These are phyloP conservation scores for Funneliformis mosseae DNA, from an alignment of 192 early-diverging fungal genomes.

Conservation along the genomic window DNA sequence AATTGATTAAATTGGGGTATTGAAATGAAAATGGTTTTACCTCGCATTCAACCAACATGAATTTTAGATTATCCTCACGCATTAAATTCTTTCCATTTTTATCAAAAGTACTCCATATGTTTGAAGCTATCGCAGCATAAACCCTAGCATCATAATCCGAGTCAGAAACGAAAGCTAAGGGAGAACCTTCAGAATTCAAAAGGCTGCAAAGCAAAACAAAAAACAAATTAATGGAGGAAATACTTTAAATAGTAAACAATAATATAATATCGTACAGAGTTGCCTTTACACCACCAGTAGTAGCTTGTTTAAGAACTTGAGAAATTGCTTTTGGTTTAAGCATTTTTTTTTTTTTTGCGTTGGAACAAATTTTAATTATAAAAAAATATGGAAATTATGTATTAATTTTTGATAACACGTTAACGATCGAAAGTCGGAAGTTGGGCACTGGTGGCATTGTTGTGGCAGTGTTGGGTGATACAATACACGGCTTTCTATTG, in stretches of 20 bases:
- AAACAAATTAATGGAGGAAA: background rate
- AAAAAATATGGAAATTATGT: too few relatives aligned
- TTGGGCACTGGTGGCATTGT: too few relatives aligned
- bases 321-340: conserved; percentile 65
- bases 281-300: conserved; percentile 55
- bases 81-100: conserved; percentile 41
- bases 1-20: background rate
- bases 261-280: conserved; percentile 46
- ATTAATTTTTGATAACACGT: too few relatives aligned
- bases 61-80: conserved; percentile 41
- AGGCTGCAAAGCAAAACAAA: conserved; percentile 42
- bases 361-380: too few relatives aligned
- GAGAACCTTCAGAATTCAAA: conserved; percentile 58
- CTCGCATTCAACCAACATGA: conserved; percentile 53
- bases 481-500: too few relatives aligned
- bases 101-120: conserved; percentile 61
- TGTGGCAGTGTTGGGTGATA: too few relatives aligned
- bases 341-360: conserved; percentile 37
- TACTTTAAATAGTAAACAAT: background rate
- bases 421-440: too few relatives aligned
- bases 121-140: conserved; percentile 61
- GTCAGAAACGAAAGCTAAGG: conserved; percentile 57
- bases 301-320: conserved; percentile 59
- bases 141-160: conserved; percentile 55
- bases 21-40: conserved; percentile 33